Conservation (phyloP, 768 basidiomycete species). For the Lactarius tabidus region DNA sequence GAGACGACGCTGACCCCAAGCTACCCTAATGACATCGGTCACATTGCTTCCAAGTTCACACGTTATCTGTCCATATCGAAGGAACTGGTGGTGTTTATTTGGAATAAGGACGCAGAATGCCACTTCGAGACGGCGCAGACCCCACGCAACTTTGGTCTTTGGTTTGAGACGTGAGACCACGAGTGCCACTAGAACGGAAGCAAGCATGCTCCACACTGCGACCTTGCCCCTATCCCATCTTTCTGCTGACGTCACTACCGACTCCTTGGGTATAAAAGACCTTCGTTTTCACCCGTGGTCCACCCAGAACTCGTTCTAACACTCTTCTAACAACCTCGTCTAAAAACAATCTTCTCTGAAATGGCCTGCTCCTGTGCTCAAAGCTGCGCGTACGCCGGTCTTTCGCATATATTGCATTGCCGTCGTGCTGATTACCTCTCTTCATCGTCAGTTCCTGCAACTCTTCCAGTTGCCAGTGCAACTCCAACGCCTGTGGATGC, state of each 20-base stretch:
- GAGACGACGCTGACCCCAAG: neutral
- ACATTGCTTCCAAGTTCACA: neutral
- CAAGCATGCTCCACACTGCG: neutral
- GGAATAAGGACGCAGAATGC: neutral
- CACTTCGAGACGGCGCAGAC: neutral
- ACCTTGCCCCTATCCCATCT: neutral
- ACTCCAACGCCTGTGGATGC: slow-evolving; percentile 15
- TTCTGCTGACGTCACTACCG: neutral
- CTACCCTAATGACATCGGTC: neutral
- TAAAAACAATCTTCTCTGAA: neutral
- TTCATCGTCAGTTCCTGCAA: slow-evolving; percentile 12
- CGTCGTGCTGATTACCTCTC: neutral
- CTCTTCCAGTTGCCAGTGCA: slow-evolving; percentile 6
- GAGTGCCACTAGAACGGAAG: neutral
- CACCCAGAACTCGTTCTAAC: neutral
- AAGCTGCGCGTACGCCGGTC: slow-evolving; percentile 12
- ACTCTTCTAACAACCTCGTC: neutral
- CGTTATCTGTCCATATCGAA: neutral
- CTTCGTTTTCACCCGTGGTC: no score
- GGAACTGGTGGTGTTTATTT: no score
- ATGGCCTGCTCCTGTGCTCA: slow-evolving; percentile 17
- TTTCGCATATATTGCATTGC: neutral
- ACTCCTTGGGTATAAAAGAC: slow-evolving; percentile 4
- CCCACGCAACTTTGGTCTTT: neutral
- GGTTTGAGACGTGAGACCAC: neutral